Conservation (phyloP, 2,329 filamentous ascomycete species). For the Fusarium verrucosum region DNA sequence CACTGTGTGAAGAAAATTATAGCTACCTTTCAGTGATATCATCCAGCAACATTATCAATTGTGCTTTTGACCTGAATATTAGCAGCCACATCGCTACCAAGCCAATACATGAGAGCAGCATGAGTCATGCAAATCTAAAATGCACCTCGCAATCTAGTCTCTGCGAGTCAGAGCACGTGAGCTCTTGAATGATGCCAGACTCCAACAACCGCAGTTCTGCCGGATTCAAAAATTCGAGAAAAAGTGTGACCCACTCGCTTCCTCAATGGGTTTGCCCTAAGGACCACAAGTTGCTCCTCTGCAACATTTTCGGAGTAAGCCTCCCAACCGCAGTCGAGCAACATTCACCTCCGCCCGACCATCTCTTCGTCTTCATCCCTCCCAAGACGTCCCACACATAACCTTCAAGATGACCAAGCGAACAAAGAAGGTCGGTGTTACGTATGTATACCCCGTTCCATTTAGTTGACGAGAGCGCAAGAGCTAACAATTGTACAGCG, state of each 20-base stretch:
- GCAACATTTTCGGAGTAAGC: conserved; percentile 48
- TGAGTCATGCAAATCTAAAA: conserved; percentile 15
- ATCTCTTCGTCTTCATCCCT: conserved; percentile 47
- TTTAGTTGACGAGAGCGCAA: conserved; percentile 10
- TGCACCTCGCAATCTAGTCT: background rate
- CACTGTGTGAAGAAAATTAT: too few species aligned
- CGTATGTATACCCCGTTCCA: conserved; percentile 54
- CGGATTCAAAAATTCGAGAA: conserved; percentile 20
- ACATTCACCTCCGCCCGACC: conserved; percentile 46
- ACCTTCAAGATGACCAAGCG: conserved; percentile 88
- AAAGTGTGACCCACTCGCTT: conserved; percentile 43
- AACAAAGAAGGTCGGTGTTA: conserved; percentile 98
- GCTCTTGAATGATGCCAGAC: too few species aligned
- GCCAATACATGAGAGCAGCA: background rate
- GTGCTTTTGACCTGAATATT: background rate
- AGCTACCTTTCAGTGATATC: background rate
- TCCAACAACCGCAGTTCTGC: conserved; percentile 78
- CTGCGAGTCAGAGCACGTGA: background rate
- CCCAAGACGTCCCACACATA: conserved; percentile 50
- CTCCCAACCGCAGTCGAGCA: conserved; percentile 45
- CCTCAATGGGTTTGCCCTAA: conserved; percentile 56
- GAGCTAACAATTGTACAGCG: conserved; percentile 51
- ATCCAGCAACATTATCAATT: background rate
- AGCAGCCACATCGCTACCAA: background rate
- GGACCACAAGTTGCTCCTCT: conserved; percentile 48